Conservation (phyloP, 176 grass and related monocot genomes). For the Lolium multiflorum region DNA sequence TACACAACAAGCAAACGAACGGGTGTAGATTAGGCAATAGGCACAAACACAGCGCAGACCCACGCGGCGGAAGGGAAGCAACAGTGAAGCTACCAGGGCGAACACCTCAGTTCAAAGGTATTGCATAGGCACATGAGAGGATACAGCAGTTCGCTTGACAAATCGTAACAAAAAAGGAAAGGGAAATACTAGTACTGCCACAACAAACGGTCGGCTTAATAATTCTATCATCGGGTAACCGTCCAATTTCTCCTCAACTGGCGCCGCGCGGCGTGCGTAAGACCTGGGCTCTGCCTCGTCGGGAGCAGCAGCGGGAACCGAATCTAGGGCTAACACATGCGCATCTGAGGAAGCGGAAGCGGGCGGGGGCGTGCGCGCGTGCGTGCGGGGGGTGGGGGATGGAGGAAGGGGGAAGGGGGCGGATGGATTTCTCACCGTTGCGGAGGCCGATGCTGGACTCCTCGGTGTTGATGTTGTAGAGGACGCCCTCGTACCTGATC, state of each 20-base stretch:
- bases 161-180: neutral
- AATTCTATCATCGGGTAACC: neutral
- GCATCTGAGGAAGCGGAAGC: conserved; percentile 22
- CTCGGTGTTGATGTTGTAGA: conserved; percentile 79
- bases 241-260: neutral
- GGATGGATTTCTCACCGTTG: conserved; percentile 55
- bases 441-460: conserved; percentile 78
- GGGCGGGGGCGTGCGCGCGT: neutral
- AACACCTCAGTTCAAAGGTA: neutral
- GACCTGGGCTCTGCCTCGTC: neutral
- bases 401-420: neutral
- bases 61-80: neutral
- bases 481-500: conserved; percentile 92
- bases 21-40: neutral
- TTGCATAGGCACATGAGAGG: neutral
- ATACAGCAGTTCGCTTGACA: neutral
- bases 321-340: conserved; percentile 46
- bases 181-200: neutral
- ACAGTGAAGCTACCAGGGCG: neutral
- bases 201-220: neutral
- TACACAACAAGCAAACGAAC: conserved; percentile 39
- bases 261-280: neutral
- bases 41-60: neutral
- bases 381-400: too few relatives aligned
- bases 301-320: neutral